Evolutionary conservation across 2,329 filamentous ascomycete species (phyloP), one percentile per base, ranked within the genome.

Genomic region (Neofusicoccum kwambonambiense): DNA sequence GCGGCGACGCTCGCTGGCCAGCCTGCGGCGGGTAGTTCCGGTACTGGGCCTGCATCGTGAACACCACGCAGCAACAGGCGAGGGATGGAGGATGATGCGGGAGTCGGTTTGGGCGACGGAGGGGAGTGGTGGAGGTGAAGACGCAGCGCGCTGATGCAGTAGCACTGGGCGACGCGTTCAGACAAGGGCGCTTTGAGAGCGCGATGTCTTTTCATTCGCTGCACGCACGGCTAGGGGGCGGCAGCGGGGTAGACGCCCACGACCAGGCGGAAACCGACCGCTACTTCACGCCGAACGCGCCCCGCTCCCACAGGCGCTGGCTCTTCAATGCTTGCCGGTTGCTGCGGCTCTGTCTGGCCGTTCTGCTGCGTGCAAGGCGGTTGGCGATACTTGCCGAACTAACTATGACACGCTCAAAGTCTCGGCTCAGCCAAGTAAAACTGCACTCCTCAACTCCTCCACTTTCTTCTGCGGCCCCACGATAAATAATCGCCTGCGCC

Each of bases 1-100:
- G 75, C 66, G 71, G 68, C 63, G 70, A 68, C 47, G 61, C 61
- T 49, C 69, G 68, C 70, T 75, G 76, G 69, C 72, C 70, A 72
- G 76, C 69, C 71, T 77, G 76, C 73, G 75, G 77, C 73, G 75
- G 77, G 75, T 79, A 80, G 71, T 77, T 77, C 77, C 79, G 78
- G 73, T 80, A 79, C 72, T 78, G 78, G 69, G 74, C 73, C 70
- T 80, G 78, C 79, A 80, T 80, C 64, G 69, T 78, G 49, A 19
- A 37, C 35, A 34, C 50, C 31, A 44, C 41, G 22, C 71, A 72
- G 73, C 73, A 69, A 73, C 70, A 35, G 61, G 45, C 52, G 37
- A 51, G 27, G 52, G 42, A 45, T 37, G 19, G 19, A 19, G 15
- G 44, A 47, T 42, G 45, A 52, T 45, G 54, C 45, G 52, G 42